Conservation (phyloP, 192 early-diverging fungal species). For the Dispira parvispora region DNA sequence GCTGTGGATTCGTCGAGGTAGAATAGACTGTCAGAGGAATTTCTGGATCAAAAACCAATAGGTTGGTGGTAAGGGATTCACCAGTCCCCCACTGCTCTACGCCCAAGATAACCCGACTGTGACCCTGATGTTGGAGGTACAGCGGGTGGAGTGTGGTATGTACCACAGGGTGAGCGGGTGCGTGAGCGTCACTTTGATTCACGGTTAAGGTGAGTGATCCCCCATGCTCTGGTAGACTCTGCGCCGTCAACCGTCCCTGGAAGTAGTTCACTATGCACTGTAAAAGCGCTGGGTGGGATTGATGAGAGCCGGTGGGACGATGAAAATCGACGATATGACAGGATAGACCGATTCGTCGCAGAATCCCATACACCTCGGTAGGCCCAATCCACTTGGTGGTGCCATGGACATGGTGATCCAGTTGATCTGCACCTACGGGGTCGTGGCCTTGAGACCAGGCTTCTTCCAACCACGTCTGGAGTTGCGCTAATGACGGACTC, state of each 20-base stretch:
- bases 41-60: constrained; percentile 49
- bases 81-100: constrained; percentile 27
- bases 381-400: constrained; percentile 58
- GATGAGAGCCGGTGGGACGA: constrained; percentile 29
- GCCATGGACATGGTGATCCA: constrained; percentile 29
- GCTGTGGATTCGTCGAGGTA: neutral
- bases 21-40: neutral
- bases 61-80: constrained; percentile 14
- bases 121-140: constrained; percentile 56
- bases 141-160: constrained; percentile 28
- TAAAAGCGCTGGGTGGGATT: constrained; percentile 35
- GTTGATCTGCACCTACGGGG: constrained; percentile 31
- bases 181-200: too few relatives aligned
- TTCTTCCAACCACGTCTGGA: constrained; percentile 35
- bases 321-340: constrained; percentile 49
- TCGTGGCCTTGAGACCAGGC: constrained; percentile 48
- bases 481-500: constrained; percentile 19
- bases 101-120: constrained; percentile 47
- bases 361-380: constrained; percentile 43
- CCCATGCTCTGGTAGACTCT: constrained; percentile 3
- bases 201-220: neutral
- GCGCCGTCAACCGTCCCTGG: constrained; percentile 14
- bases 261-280: constrained; percentile 42
- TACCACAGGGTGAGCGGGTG: too few relatives aligned
- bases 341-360: constrained; percentile 18